Evolutionary conservation across 2,329 filamentous ascomycete genomes (phyloP).

Genomic region (Fusarium secorum): DNA sequence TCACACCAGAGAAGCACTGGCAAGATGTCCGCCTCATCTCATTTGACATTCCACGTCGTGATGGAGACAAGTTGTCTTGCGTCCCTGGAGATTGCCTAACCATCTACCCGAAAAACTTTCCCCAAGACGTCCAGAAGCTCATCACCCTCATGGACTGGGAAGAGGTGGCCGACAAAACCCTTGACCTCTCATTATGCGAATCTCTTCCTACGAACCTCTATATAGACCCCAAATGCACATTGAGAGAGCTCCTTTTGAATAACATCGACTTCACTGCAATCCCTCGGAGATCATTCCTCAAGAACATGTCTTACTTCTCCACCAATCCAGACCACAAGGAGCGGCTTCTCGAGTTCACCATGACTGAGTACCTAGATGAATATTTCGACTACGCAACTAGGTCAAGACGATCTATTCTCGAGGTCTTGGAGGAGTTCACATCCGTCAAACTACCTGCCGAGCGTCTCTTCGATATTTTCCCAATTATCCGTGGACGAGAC

Average conservation of each 20-base stretch:
- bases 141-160: conserved; percentile 83
- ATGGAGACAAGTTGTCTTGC: conserved; percentile 45
- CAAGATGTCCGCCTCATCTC: conserved; percentile 90
- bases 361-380: conserved; percentile 83
- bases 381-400: conserved; percentile 96
- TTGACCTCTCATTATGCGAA: conserved; percentile 58
- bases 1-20: conserved; percentile 83
- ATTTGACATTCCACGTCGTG: conserved; percentile 56
- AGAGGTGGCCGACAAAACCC: conserved; percentile 71
- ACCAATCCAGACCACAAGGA: conserved; percentile 76
- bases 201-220: conserved; percentile 48
- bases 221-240: conserved; percentile 59
- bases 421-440: conserved; percentile 90
- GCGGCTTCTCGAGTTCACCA: conserved; percentile 82
- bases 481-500: conserved; percentile 83
- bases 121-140: conserved; percentile 78
- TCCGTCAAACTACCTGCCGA: conserved; percentile 82
- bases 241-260: conserved; percentile 79
- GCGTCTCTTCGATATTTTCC: conserved; percentile 76
- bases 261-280: conserved; percentile 91
- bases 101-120: conserved; percentile 88
- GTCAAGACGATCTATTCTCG: conserved; percentile 87
- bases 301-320: conserved; percentile 78
- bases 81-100: conserved; percentile 82
- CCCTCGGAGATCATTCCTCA: conserved; percentile 86